Conservation (phyloP, 306 rosid species). For the Quercus rubra region DNA sequence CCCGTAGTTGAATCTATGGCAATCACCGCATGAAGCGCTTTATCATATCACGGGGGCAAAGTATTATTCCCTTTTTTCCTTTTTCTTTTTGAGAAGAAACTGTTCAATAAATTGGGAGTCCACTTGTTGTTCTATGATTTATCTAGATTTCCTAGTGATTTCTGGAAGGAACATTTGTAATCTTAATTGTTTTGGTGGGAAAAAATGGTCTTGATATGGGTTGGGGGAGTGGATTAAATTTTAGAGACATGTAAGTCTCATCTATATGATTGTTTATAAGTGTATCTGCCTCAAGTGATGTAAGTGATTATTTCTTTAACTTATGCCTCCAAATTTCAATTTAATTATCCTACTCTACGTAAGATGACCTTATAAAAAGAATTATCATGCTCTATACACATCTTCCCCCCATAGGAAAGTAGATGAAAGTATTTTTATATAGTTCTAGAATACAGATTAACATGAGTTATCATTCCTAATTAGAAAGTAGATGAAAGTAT, state of each 20-base stretch:
- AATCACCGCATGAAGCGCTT: conserved; percentile 35
- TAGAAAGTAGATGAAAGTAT: too few species aligned
- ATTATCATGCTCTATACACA: too few species aligned
- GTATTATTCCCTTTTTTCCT: too few species aligned
- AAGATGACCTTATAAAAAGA: not conserved
- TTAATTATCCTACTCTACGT: not conserved
- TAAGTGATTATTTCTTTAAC: not conserved
- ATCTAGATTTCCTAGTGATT: not conserved
- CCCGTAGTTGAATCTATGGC: conserved; percentile 32
- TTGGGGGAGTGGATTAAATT: not conserved
- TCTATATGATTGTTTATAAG: not conserved
- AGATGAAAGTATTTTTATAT: too few species aligned
- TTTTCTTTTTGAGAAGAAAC: not conserved
- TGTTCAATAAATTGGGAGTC: not conserved
- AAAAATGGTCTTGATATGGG: not conserved
- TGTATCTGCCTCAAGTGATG: too few species aligned
- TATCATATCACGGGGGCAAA: not conserved
- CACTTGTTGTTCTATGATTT: not conserved
- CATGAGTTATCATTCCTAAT: too few species aligned
- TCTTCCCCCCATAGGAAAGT: too few species aligned
- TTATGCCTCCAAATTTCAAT: not conserved
- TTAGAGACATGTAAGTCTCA: too few species aligned
- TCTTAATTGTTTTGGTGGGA: not conserved
- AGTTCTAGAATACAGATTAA: too few species aligned
- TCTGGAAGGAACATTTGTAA: not conserved